Evolutionary conservation across 169 alveolate species (phyloP).

Genomic region (Sarcocystis neurona): DNA sequence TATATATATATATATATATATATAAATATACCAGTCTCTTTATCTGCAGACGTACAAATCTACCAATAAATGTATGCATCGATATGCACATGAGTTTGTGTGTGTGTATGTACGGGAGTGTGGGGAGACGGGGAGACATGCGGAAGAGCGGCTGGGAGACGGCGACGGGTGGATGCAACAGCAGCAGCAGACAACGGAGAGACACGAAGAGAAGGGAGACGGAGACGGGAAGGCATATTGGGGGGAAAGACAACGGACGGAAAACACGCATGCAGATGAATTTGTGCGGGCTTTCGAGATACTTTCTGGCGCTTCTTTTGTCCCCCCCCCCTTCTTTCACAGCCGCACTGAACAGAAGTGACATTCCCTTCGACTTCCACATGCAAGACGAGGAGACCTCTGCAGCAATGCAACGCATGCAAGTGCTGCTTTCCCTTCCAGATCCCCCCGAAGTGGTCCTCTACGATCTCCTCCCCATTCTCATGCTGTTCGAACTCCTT

Average conservation of each 20-base stretch:
- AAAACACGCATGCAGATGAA: too few relatives aligned
- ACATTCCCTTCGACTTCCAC: conserved; percentile 1
- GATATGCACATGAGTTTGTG: too few relatives aligned
- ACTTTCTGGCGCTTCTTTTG: neutral
- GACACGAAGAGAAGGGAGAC: too few relatives aligned
- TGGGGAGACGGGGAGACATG: too few relatives aligned
- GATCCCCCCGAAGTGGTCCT: neutral
- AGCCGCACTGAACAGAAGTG: neutral
- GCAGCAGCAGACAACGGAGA: too few relatives aligned
- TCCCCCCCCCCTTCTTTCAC: neutral
- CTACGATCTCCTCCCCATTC: neutral
- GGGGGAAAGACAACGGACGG: too few relatives aligned
- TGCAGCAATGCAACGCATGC: neutral
- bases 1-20: neutral
- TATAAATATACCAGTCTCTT: neutral
- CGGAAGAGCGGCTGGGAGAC: too few relatives aligned
- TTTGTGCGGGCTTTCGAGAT: too few relatives aligned
- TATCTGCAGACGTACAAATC: neutral
- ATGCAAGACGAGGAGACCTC: neutral
- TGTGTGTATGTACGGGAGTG: too few relatives aligned
- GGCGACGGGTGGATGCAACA: too few relatives aligned
- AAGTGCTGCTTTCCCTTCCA: neutral
- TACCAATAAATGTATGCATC: neutral
- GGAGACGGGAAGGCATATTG: too few relatives aligned
- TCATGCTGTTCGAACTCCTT: conserved; percentile 13